These are phyloP conservation scores for Globisporangium nagaii DNA, from an alignment of 352 stramenopile species.

Conservation along the genomic window DNA sequence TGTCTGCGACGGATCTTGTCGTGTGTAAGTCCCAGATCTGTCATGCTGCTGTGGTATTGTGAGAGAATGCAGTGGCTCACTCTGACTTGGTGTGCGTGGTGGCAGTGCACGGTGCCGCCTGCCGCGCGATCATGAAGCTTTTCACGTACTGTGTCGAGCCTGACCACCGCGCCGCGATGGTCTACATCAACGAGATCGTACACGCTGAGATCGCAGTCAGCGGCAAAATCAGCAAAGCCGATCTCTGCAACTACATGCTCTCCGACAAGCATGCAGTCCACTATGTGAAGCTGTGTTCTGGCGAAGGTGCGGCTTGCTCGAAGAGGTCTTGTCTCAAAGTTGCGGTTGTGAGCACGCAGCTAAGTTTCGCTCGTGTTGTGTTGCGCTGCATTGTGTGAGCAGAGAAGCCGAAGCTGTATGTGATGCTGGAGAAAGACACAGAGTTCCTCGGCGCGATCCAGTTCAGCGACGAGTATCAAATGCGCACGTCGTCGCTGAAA, in stretches of 20 bases:
- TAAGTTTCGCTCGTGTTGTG: not conserved
- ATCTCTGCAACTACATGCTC: constrained; percentile 49
- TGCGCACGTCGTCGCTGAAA: constrained; percentile 41
- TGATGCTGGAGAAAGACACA: constrained; percentile 56
- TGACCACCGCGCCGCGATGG: constrained; percentile 29
- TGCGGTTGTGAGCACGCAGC: not conserved
- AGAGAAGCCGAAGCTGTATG: constrained; percentile 61
- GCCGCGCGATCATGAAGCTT: constrained; percentile 49
- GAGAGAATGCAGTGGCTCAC: not conserved
- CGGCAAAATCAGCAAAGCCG: constrained; percentile 23
- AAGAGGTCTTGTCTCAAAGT: not conserved
- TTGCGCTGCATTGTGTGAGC: not conserved
- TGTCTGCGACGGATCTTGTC: constrained; percentile 40
- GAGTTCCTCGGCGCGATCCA: constrained; percentile 55
- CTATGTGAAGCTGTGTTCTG: constrained; percentile 61
- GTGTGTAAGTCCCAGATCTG: constrained; percentile 38
- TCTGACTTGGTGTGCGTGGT: not conserved
- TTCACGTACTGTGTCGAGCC: constrained; percentile 47
- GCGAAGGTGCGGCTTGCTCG: constrained; percentile 19
- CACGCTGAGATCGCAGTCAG: constrained; percentile 20
- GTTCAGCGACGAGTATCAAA: constrained; percentile 47
- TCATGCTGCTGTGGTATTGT: not conserved
- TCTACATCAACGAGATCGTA: constrained; percentile 36
- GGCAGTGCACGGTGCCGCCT: constrained; percentile 41
- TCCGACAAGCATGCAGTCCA: constrained; percentile 44